Evolutionary conservation across 805 yeast species (phyloP), one percentile per base, ranked within the genome.

Genomic region (Yamadazyma olivae): DNA sequence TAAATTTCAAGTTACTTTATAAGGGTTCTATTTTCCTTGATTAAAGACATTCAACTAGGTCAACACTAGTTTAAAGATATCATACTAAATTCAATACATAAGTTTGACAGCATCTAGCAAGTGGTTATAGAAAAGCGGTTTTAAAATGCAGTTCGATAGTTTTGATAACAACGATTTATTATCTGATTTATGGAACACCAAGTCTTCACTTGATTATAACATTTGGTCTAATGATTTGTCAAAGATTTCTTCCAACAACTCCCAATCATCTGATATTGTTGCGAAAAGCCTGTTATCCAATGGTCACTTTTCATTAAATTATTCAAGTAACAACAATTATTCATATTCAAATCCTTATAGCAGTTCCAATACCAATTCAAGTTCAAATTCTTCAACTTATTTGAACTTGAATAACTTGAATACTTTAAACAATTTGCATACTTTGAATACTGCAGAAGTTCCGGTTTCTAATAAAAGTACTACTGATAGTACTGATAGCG

Each of bases 91-190:
- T n/a, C n/a, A n/a, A n/a, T n/a, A n/a, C n/a, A n/a, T n/a, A n/a
- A n/a, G n/a, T n/a, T n/a, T n/a, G n/a, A n/a, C n/a, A n/a, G n/a
- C n/a, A n/a, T n/a, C n/a, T n/a, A n/a, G n/a, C n/a, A n/a, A n/a
- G n/a, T n/a, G n/a, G n/a, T n/a, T n/a, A n/a, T n/a, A n/a, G n/a
- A n/a, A n/a, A n/a, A n/a, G n/a, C n/a, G n/a, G n/a, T n/a, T 25
- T 6, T n/a, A 33, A 28, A 17, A 36, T 31, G 34, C 39, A 36
- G 25, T 28, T 36, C 19, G 39, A 36, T 17, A 27, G 18, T 22
- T 23, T 30, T 30, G 23, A 34, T 28, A 36, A 36, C 16, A 30
- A 21, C 18, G 39, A 36, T 13, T 36, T 36, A 27, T 32, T 36
- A 12, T 18, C 24, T 6, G 40, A 36, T 20, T 32, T 36, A 16